These are phyloP conservation scores for Melaleuca alternifolia DNA, from an alignment of 345 rosid genomes.

Conservation along the genomic window DNA sequence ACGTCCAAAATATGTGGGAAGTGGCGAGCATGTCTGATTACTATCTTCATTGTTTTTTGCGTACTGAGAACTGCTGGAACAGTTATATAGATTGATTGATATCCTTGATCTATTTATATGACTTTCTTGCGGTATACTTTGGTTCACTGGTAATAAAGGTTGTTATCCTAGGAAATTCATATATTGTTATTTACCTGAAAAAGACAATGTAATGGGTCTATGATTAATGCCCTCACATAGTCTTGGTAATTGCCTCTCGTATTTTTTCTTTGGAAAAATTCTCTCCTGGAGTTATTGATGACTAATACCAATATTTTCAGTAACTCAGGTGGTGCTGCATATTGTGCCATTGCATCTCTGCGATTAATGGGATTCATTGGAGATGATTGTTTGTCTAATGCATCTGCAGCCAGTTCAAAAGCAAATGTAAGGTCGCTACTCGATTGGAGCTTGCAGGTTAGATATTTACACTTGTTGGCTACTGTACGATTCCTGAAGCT, in stretches of 20 bases:
- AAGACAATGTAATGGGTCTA: not conserved
- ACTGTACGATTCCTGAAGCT: not conserved
- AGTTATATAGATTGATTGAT: not conserved
- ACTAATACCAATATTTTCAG: constrained; percentile 13
- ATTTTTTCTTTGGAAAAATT: not conserved
- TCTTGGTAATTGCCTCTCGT: not conserved
- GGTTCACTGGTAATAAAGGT: not conserved
- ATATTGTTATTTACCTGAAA: not conserved
- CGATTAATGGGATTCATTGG: constrained; percentile 71
- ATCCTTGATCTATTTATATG: not conserved
- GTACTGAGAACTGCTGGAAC: not conserved
- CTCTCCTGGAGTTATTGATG: not conserved
- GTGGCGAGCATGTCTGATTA: not conserved
- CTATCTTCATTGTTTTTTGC: not conserved
- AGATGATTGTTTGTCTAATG: constrained; percentile 42
- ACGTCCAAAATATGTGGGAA: not conserved
- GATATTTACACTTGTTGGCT: not conserved
- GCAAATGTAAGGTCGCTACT: constrained; percentile 42
- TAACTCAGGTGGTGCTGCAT: constrained; percentile 89
- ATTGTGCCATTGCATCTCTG: constrained; percentile 90
- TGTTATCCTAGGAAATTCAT: not conserved
- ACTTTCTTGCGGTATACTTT: not conserved
- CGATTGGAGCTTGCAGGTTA: constrained; percentile 75
- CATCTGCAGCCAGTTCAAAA: constrained; percentile 22
- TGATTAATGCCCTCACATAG: not conserved